Conservation (phyloP, 495 filamentous ascomycete genomes). For the Penicillium taxi region DNA sequence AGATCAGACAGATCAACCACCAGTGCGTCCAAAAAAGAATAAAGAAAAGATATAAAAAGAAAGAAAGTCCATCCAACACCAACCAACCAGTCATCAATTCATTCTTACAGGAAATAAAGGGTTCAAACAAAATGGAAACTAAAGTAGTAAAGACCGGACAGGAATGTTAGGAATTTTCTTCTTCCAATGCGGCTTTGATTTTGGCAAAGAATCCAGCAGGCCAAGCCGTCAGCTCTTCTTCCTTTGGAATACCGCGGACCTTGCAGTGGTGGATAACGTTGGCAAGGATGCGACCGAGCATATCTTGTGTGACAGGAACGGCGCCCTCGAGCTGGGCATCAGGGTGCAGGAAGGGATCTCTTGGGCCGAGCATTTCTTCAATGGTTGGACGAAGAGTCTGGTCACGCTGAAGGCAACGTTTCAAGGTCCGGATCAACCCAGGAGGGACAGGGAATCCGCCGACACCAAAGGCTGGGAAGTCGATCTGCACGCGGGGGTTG, state of each 20-base stretch:
- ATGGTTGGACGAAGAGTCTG: conserved; percentile 69
- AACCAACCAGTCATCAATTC: conserved; percentile 26
- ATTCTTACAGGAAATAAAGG: conserved; percentile 11
- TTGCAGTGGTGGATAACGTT: conserved; percentile 70
- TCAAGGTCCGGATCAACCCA: conserved; percentile 63
- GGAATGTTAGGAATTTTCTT: conserved; percentile 29
- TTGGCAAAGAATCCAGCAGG: conserved; percentile 58
- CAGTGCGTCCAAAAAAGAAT: conserved; percentile 5
- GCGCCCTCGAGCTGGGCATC: conserved; percentile 53
- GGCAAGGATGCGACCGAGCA: conserved; percentile 65
- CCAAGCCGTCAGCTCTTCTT: conserved; percentile 64
- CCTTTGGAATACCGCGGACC: conserved; percentile 56
- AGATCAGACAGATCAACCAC: conserved; percentile 16
- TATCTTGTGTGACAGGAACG: conserved; percentile 66
- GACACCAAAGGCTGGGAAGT: conserved; percentile 68
- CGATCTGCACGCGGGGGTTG: conserved; percentile 74
- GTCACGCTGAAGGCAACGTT: conserved; percentile 72
- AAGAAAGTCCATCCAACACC: conserved; percentile 18
- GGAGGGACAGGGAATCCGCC: conserved; percentile 65
- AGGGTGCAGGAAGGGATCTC: conserved; percentile 78
- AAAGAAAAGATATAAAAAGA: no score
- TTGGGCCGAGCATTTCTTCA: conserved; percentile 59
- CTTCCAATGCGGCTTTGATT: conserved; percentile 55
- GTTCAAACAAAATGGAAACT: conserved; percentile 13
- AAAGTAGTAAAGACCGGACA: conserved; percentile 14